Base-by-base conservation (phyloP, 164 flowering plant genomes). In the Berberis thunbergii region DNA sequence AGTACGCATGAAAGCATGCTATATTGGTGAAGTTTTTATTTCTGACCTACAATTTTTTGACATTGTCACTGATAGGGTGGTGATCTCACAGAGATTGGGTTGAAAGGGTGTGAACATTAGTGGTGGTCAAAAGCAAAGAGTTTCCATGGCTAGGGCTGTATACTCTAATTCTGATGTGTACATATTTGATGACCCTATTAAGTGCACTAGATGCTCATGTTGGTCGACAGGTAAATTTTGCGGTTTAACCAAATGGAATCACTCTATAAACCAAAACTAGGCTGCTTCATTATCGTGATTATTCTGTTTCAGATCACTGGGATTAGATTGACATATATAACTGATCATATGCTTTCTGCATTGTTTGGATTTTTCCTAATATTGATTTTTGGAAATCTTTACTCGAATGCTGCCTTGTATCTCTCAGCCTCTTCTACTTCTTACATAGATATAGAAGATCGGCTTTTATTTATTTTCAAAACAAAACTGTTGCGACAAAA, bases 171-270 rank as follows among this genome's bases (percentile, higher is more conserved):
- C 97, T 41, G 97, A 95, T 77, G 94, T 95, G 3, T 95, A 75
- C 73, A 80, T 95, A 66, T 95, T 95, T 82, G 97, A 95, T 83
- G 99, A 95, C 71, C 99, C 99, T 58, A n/a, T 70, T 95, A 69
- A 95, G 99, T 81, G 99, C 99, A 57, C 76, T 95, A 41, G 99
- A 95, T 86, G 96, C 99, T 67, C 99, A 91, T 76, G 97, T 95
- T 53, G 97, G 81, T 60, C 84, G 89, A 50, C 94, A 89, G 96
- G 99, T 91, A 81, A 70, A 0, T 41, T 40, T 26, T 39, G 2
- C 45, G 11, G n/a, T n/a, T 6, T 57, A 6, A 8, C 4, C 26
- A 26, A 26, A 26, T 26, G 26, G 26, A 26, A 26, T 26, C 26
- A 26, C 26, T 26, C 26, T 26, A 26, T 26, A 26, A 26, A 26